Percentiles rank a stretch among this genome's conserved stretches.
Conservation (phyloP, 495 filamentous ascomycete genomes). For the Lophiostoma macrostomum region DNA sequence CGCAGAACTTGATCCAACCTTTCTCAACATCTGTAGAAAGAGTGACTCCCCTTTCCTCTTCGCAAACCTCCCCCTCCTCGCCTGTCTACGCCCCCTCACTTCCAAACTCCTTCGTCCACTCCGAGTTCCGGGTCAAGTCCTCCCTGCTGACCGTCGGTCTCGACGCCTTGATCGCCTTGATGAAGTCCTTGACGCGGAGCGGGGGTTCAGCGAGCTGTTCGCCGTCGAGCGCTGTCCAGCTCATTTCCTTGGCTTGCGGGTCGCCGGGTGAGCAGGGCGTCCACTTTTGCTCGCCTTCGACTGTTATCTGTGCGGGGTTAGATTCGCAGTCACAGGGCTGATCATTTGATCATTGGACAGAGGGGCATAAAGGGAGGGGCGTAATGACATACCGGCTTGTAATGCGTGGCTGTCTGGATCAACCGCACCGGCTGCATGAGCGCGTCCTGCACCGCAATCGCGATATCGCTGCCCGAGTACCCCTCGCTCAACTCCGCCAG, state of each 20-base stretch:
- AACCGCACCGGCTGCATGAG: slow-evolving; percentile 97
- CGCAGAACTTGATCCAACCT: too few relatives aligned
- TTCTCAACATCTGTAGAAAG: too few relatives aligned
- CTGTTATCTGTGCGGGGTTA: slow-evolving; percentile 54
- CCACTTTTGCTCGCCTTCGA: slow-evolving; percentile 69
- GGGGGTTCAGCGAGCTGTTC: slow-evolving; percentile 82
- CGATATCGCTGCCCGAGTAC: slow-evolving; percentile 94
- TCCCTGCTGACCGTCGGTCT: slow-evolving; percentile 83
- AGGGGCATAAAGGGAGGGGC: slow-evolving; percentile 3
- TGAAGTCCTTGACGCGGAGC: slow-evolving; percentile 85
- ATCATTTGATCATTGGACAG: background rate
- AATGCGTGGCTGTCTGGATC: slow-evolving; percentile 98
- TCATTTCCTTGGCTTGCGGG: slow-evolving; percentile 80
- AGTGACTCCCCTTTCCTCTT: too few relatives aligned
- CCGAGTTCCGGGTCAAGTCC: slow-evolving; percentile 77
- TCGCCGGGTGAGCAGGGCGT: slow-evolving; percentile 96
- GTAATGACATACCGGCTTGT: slow-evolving; percentile 72
- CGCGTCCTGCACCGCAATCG: slow-evolving; percentile 93
- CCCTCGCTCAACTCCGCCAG: slow-evolving; percentile 82
- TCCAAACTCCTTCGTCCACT: slow-evolving; percentile 96
- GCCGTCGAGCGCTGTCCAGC: slow-evolving; percentile 80
- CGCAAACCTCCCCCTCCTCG: too few relatives aligned
- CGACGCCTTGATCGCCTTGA: slow-evolving; percentile 83
- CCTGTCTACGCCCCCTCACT: slow-evolving; percentile 68
- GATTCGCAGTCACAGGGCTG: too few relatives aligned